Conservation (phyloP, 352 stramenopile species). For the Thalassiosira gravida region DNA sequence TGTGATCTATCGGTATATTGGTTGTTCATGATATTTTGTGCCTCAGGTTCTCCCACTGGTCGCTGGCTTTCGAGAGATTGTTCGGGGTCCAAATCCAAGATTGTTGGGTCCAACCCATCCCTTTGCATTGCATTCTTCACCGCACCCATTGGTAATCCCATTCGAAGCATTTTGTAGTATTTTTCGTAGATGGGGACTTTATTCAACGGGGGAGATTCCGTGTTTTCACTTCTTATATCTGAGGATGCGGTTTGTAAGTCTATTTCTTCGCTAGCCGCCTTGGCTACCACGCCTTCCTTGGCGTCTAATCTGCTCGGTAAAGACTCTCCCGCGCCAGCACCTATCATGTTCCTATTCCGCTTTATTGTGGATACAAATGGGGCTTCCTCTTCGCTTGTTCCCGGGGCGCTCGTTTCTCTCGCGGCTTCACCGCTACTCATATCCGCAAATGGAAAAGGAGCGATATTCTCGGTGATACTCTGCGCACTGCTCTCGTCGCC, state of each 20-base stretch:
- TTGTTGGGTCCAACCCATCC: slow-evolving; percentile 76
- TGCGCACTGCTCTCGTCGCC: too few species aligned
- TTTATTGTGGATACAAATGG: slow-evolving; percentile 7
- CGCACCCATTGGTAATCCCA: slow-evolving; percentile 85
- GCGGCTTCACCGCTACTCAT: neutral
- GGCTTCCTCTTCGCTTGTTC: slow-evolving; percentile 1
- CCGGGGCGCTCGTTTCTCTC: neutral
- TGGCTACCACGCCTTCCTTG: neutral
- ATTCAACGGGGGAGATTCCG: slow-evolving; percentile 51
- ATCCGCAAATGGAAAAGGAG: neutral
- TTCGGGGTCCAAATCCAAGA: slow-evolving; percentile 83
- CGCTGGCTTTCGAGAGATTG: slow-evolving; percentile 56
- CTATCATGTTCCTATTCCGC: neutral
- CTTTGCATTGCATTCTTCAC: slow-evolving; percentile 92
- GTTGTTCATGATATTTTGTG: neutral
- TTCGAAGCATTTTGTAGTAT: slow-evolving; percentile 10
- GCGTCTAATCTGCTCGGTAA: neutral
- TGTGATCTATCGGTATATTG: neutral
- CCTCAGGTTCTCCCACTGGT: slow-evolving; percentile 33
- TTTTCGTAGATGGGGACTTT: slow-evolving; percentile 82
- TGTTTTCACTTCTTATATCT: neutral
- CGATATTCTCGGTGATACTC: neutral
- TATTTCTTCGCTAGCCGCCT: slow-evolving; percentile 5
- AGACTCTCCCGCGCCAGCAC: too few species aligned
- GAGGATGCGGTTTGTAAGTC: neutral